Evolutionary conservation across 352 stramenopile species (phyloP).

Genomic region (Pythium monospermum): DNA sequence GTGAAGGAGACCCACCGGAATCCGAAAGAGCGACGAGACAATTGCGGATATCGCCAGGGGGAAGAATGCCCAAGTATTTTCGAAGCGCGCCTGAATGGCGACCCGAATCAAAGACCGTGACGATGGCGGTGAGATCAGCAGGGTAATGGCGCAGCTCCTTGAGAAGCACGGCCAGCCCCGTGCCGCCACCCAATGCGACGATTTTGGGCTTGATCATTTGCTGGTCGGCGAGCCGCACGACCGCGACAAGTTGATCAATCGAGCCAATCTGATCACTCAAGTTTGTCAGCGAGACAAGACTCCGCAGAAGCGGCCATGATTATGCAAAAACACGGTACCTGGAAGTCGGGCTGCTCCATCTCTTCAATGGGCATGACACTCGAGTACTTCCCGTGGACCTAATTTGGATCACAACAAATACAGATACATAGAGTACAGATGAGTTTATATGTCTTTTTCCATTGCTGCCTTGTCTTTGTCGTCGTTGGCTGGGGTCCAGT

Average conservation of each 20-base stretch:
- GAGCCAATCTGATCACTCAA: slow-evolving; percentile 49
- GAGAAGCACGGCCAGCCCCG: slow-evolving; percentile 72
- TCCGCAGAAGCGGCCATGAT: neutral
- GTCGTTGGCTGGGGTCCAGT: neutral
- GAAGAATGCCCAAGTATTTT: slow-evolving; percentile 80
- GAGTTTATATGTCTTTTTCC: neutral
- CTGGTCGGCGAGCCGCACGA: slow-evolving; percentile 75
- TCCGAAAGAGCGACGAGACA: slow-evolving; percentile 82
- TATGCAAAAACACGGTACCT: slow-evolving; percentile 28
- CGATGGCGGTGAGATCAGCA: slow-evolving; percentile 79
- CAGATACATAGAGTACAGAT: neutral
- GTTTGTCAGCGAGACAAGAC: neutral
- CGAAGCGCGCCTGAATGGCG: slow-evolving; percentile 74
- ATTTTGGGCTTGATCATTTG: slow-evolving; percentile 81
- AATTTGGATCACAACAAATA: no score
- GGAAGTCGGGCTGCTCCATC: slow-evolving; percentile 74
- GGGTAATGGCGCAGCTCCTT: slow-evolving; percentile 83
- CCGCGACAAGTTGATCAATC: slow-evolving; percentile 67
- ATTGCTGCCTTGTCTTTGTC: neutral
- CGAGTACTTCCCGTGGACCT: slow-evolving; percentile 82
- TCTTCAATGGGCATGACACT: slow-evolving; percentile 83
- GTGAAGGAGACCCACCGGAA: slow-evolving; percentile 33
- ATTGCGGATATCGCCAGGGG: slow-evolving; percentile 81
- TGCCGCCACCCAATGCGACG: slow-evolving; percentile 75
- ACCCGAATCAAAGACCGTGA: slow-evolving; percentile 85